Evolutionary conservation across 2,329 filamentous ascomycete genomes (phyloP).

Genomic region (Botrytis byssoidea): DNA sequence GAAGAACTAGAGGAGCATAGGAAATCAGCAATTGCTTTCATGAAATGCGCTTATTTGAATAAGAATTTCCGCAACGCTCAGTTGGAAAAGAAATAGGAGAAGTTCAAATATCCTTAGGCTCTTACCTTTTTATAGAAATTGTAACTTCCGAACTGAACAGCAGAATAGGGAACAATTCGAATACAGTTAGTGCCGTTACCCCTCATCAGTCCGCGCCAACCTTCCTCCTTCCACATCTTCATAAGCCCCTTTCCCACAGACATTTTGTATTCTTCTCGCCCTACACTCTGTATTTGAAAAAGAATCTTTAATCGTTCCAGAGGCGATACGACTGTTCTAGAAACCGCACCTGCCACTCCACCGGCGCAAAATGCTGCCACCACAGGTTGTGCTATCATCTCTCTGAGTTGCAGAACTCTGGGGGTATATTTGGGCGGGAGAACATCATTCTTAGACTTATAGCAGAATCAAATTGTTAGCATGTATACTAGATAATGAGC

Average conservation of each 20-base stretch:
- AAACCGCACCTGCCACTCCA: conserved; percentile 93
- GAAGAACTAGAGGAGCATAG: conserved; percentile 57
- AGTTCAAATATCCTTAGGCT: conserved; percentile 24
- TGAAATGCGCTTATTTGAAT: not conserved
- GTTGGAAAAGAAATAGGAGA: not conserved
- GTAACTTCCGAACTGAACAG: conserved; percentile 97
- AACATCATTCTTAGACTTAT: conserved; percentile 31
- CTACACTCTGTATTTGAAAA: conserved; percentile 92
- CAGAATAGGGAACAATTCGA: conserved; percentile 95
- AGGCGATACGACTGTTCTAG: conserved; percentile 92
- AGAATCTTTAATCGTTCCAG: conserved; percentile 95
- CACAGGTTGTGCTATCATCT: conserved; percentile 74
- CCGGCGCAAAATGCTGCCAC: conserved; percentile 91
- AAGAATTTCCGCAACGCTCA: not conserved
- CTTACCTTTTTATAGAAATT: conserved; percentile 92
- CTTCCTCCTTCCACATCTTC: conserved; percentile 98
- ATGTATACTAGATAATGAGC: not conserved
- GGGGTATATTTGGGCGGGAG: conserved; percentile 38
- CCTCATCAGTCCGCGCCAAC: conserved; percentile 95
- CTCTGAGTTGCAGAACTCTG: conserved; percentile 39
- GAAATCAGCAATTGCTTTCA: conserved; percentile 16
- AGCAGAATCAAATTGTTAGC: not conserved
- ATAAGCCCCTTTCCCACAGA: conserved; percentile 82
- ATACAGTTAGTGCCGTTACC: conserved; percentile 99
- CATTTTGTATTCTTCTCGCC: conserved; percentile 88